Percentiles rank a stretch among this genome's conserved stretches.
Evolutionary conservation across 1,284 basidiomycete species (phyloP).

Genomic region (Gymnopus androsaceus): DNA sequence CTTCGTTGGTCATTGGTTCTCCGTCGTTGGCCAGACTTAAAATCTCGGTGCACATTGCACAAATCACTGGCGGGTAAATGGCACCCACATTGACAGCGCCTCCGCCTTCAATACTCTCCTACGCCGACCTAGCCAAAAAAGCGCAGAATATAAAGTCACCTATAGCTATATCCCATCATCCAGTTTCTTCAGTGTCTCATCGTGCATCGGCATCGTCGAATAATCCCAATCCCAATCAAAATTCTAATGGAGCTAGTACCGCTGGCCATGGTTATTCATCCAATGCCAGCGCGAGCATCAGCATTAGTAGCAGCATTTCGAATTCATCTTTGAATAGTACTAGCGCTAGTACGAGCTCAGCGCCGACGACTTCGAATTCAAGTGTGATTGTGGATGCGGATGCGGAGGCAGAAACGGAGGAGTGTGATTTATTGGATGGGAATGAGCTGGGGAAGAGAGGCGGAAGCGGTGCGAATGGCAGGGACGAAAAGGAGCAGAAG

Average conservation of each 20-base stretch:
- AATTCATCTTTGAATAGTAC: slow-evolving; percentile 6
- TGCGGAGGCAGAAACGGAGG: slow-evolving; percentile 3
- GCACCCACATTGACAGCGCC: no score
- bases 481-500: background rate
- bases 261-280: no score
- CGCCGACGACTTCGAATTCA: slow-evolving; percentile 11
- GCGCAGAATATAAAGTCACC: slow-evolving; percentile 31
- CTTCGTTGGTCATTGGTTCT: no score
- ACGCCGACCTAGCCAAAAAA: slow-evolving; percentile 63
- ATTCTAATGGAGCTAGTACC: no score
- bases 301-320: background rate
- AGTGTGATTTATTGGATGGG: background rate
- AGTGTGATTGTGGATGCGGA: slow-evolving; percentile 6
- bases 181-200: slow-evolving; percentile 6
- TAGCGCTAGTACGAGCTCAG: background rate
- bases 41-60: no score
- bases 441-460: background rate
- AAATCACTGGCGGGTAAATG: no score
- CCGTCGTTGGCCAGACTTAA: no score
- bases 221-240: no score
- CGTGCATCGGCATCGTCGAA: background rate
- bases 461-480: background rate
- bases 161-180: slow-evolving; percentile 11
- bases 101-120: no score
- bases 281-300: background rate